These are phyloP conservation scores for Leccinum subfulvum DNA, from an alignment of 1,284 basidiomycete genomes.

Conservation along the genomic window DNA sequence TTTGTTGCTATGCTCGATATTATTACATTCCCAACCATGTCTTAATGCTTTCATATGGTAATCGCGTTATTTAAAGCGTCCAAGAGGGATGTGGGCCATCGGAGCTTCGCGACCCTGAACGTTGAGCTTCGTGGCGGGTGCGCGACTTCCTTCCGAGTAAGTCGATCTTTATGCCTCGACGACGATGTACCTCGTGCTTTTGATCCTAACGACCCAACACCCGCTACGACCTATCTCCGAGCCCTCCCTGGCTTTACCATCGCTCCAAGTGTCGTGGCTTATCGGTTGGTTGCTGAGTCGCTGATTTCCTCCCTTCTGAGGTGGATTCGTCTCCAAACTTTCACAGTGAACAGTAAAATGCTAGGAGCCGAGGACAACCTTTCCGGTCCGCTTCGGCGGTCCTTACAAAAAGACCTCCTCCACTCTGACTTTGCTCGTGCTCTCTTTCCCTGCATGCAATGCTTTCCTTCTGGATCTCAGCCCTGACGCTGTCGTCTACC, in stretches of 20 bases:
- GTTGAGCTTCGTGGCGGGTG: slow-evolving; percentile 12
- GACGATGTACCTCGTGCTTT: neutral
- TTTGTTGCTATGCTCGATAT: slow-evolving; percentile 34
- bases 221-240: slow-evolving; percentile 14
- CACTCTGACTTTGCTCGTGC: neutral
- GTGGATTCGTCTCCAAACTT: slow-evolving; percentile 6
- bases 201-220: slow-evolving; percentile 4
- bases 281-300: slow-evolving; percentile 7
- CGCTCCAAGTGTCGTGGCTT: slow-evolving; percentile 10
- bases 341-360: slow-evolving; percentile 5
- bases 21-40: slow-evolving; percentile 34
- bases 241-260: slow-evolving; percentile 6
- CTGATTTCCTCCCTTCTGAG: slow-evolving; percentile 12
- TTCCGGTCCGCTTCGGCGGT: slow-evolving; percentile 10
- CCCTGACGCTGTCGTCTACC: slow-evolving; percentile 13
- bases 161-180: slow-evolving; percentile 15
- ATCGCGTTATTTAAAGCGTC: slow-evolving; percentile 30
- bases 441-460: slow-evolving; percentile 5
- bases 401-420: slow-evolving; percentile 20
- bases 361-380: slow-evolving; percentile 1
- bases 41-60: slow-evolving; percentile 39
- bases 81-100: slow-evolving; percentile 8
- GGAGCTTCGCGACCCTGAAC: slow-evolving; percentile 9
- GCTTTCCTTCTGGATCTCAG: slow-evolving; percentile 5
- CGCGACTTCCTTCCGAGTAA: slow-evolving; percentile 19